Base-by-base conservation (phyloP, 208 protist species). In the Crithidia brevicula region DNA sequence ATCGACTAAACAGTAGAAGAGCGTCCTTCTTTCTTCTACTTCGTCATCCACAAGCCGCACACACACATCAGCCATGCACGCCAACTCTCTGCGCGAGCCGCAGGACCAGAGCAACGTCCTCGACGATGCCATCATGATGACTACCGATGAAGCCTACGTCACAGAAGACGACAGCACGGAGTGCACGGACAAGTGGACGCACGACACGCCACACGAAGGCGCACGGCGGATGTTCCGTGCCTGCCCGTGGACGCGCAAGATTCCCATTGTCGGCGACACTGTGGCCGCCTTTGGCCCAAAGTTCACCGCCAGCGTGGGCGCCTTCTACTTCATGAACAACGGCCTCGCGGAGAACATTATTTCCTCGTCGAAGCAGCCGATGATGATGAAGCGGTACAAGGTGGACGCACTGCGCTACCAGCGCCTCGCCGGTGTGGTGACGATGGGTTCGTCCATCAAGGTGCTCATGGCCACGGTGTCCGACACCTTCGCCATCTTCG, bases 391-490 rank as follows among this genome's bases (percentile, higher is more conserved):
- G 23, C 72, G 66, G 50, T 84, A 67, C 51, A 54, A 54, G 4
- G 30, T 75, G 13, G 49, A 51, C 30, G 69, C 31, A 6, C 28
- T 33, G 51, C 52, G 59, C 11, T 84, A 86, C 54, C 78, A 91
- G 57, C 72, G 74, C 33, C 73, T 83, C 20, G 49, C 34, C 16
- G 58, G 43, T 42, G 23, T 86, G 34, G 22, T 54, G 18, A 57
- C 42, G 25, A 75, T 82, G 72, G 85, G 74, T 15, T 79, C 66
- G 63, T 69, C 81, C 5, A 51, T 85, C 13, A 88, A 88, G 66
- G 73, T 80, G 13, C 59, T 83, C 33, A 72, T 72, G n/a, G 85
- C 73, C 2, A 56, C 77, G n/a, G 33, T 85, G 25, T 61, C 23
- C 30, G 83, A 89, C 51, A 68, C 61, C 15, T 67, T 86, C 28